Evolutionary conservation across 768 basidiomycete species (phyloP).

Genomic region (Hypholoma fasciculare): DNA sequence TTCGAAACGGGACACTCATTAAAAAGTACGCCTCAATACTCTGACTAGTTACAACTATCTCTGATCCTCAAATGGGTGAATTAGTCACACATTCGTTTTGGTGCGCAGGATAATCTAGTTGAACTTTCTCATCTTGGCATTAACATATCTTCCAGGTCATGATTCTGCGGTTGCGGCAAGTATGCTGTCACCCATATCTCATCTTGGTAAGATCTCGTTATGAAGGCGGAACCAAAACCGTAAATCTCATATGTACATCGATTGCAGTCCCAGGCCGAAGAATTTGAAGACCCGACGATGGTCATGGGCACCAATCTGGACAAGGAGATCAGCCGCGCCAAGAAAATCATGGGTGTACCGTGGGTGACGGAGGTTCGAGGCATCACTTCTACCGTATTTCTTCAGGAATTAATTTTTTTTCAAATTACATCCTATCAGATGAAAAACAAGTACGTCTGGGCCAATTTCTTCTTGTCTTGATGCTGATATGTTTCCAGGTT

Average conservation of each 20-base stretch:
- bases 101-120: slow-evolving; percentile 20
- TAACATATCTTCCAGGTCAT: slow-evolving; percentile 44
- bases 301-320: slow-evolving; percentile 48
- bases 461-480: background rate
- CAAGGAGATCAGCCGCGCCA: slow-evolving; percentile 59
- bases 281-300: slow-evolving; percentile 50
- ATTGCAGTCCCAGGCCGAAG: slow-evolving; percentile 37
- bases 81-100: slow-evolving; percentile 49
- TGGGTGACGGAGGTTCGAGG: slow-evolving; percentile 39
- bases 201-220: slow-evolving; percentile 48
- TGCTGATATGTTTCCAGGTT: slow-evolving; percentile 24
- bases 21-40: slow-evolving; percentile 56
- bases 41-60: background rate
- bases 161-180: slow-evolving; percentile 74
- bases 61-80: background rate
- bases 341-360: slow-evolving; percentile 42
- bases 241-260: background rate
- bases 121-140: too few relatives aligned
- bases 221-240: background rate
- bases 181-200: slow-evolving; percentile 73
- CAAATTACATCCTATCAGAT: slow-evolving; percentile 20
- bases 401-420: background rate
- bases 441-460: slow-evolving; percentile 31
- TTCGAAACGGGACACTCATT: slow-evolving; percentile 62
- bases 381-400: background rate